Evolutionary conservation across 2,329 filamentous ascomycete genomes (phyloP).

Genomic region (Alternaria sp.): DNA sequence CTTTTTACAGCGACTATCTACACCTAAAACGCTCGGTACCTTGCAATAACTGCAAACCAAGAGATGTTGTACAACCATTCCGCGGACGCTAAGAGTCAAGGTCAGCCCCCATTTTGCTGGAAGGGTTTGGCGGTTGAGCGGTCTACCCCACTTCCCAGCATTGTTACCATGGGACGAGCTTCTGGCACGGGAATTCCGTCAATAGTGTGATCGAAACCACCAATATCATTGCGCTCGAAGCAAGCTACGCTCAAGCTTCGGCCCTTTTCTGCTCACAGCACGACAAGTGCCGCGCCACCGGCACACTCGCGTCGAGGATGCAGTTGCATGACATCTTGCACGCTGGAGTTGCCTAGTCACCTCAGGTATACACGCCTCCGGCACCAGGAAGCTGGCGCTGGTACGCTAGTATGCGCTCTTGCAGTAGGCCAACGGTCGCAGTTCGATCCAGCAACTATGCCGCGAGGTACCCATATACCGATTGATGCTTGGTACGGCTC

Average conservation of each 20-base stretch:
- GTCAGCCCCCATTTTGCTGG: conserved; percentile 10
- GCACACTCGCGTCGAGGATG: not conserved
- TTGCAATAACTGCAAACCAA: not conserved
- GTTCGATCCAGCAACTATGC: conserved; percentile 6
- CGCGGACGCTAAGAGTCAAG: conserved; percentile 9
- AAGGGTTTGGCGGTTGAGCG: conserved; percentile 14
- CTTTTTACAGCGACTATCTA: not conserved
- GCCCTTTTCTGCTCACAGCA: conserved; percentile 1
- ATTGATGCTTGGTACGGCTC: not conserved
- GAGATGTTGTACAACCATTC: conserved; percentile 1
- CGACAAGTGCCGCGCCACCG: not conserved
- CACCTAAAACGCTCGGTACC: not conserved
- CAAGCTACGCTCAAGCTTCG: conserved; percentile 1
- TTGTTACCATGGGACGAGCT: conserved; percentile 25
- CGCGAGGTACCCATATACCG: not conserved
- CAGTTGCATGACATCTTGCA: not conserved
- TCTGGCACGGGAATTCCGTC: conserved; percentile 24
- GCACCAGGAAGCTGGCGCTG: conserved; percentile 3
- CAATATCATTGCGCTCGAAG: not conserved
- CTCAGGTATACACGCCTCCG: not conserved
- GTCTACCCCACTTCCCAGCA: conserved; percentile 25
- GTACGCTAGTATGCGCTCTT: conserved; percentile 23
- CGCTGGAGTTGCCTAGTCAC: not conserved
- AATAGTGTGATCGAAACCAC: conserved; percentile 10
- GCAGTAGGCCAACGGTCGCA: conserved; percentile 26